Evolutionary conservation across 2,329 filamentous ascomycete species (phyloP).

Genomic region (Ascochyta viciae-villosae): DNA sequence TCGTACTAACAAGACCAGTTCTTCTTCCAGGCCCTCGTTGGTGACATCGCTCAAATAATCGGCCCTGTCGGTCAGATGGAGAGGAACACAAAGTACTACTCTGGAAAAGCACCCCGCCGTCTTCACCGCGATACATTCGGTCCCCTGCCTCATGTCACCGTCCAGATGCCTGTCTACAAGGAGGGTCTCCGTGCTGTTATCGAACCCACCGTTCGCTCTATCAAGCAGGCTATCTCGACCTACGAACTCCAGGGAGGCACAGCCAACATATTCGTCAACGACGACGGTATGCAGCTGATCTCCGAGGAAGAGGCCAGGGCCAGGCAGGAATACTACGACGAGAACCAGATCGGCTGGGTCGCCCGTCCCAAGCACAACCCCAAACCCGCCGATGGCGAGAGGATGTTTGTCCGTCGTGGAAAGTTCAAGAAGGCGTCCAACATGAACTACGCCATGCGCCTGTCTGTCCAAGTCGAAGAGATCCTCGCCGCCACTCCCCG

Average conservation of each 20-base stretch:
- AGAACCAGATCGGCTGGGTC: constrained; percentile 60
- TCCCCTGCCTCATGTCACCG: constrained; percentile 71
- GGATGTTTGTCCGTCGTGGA: constrained; percentile 37
- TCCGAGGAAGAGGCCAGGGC: constrained; percentile 53
- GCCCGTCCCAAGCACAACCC: constrained; percentile 54
- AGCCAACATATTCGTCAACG: constrained; percentile 72
- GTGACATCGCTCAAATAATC: constrained; percentile 63
- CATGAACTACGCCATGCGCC: constrained; percentile 74
- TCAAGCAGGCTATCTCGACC: constrained; percentile 69
- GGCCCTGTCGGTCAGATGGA: constrained; percentile 77
- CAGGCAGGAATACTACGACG: constrained; percentile 58
- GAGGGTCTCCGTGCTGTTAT: constrained; percentile 80
- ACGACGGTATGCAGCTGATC: constrained; percentile 71
- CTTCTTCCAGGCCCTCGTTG: constrained; percentile 39
- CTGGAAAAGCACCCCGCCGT: constrained; percentile 60
- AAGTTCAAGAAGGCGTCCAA: constrained; percentile 65
- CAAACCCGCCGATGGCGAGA: constrained; percentile 25
- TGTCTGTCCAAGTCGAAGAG: constrained; percentile 68
- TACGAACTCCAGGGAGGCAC: constrained; percentile 66
- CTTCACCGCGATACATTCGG: constrained; percentile 62
- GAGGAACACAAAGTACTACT: constrained; percentile 83
- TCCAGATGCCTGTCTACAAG: constrained; percentile 89
- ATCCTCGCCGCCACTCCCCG: constrained; percentile 54
- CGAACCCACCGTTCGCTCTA: constrained; percentile 75
- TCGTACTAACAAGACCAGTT: constrained; percentile 28